Percentiles rank a stretch among this genome's conserved stretches.
Evolutionary conservation across 2,329 filamentous ascomycete genomes (phyloP).

Genomic region (Colletotrichum costaricense): DNA sequence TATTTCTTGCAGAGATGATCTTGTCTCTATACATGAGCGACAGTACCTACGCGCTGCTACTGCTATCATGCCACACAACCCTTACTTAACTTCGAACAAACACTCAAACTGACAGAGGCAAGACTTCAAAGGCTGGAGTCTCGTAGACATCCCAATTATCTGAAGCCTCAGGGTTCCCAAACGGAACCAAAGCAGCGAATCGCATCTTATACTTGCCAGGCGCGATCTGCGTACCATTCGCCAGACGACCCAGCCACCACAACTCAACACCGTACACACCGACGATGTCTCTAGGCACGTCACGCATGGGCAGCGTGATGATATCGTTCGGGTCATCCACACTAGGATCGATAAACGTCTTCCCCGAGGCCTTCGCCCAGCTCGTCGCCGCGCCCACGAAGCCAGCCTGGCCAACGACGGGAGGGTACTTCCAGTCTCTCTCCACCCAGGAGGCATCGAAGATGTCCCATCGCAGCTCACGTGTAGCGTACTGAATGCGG

Average conservation of each 20-base stretch:
- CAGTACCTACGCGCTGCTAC: no score
- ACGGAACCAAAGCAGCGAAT: conserved; percentile 26
- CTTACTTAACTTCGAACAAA: not conserved
- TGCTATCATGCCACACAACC: no score
- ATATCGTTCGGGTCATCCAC: conserved; percentile 51
- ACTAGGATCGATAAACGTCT: conserved; percentile 48
- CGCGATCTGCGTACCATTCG: conserved; percentile 52
- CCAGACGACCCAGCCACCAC: conserved; percentile 56
- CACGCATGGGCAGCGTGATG: conserved; percentile 49
- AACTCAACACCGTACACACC: conserved; percentile 40
- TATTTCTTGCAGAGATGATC: not conserved
- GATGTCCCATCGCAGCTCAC: conserved; percentile 47
- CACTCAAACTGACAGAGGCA: not conserved
- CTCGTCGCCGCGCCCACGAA: conserved; percentile 56
- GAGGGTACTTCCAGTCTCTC: conserved; percentile 55
- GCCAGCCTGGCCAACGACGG: conserved; percentile 47
- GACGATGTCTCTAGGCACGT: conserved; percentile 45
- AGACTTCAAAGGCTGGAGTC: conserved; percentile 41
- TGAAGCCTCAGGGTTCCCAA: conserved; percentile 24
- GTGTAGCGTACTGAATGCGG: conserved; percentile 39
- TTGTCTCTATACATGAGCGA: not conserved
- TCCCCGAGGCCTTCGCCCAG: conserved; percentile 48
- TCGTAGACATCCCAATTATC: conserved; percentile 33
- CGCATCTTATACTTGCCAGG: conserved; percentile 51
- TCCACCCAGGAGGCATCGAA: conserved; percentile 53